Conservation (phyloP, 306 rosid species). For the Argentina anserina region DNA sequence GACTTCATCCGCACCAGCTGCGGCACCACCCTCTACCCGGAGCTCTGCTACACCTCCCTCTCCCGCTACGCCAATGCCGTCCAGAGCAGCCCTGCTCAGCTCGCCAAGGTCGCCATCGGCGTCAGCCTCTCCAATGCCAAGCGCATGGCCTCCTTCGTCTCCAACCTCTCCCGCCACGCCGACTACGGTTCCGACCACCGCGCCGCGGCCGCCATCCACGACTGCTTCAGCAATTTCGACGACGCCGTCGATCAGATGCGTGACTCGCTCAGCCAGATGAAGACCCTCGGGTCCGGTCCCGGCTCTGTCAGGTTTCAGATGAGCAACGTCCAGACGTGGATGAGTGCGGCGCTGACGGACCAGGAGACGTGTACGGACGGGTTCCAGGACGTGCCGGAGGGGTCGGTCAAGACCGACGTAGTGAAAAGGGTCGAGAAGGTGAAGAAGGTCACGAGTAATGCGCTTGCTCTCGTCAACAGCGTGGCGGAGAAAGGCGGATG, state of each 20-base stretch:
- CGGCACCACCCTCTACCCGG: slow-evolving; percentile 73
- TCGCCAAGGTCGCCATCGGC: slow-evolving; percentile 76
- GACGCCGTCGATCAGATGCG: slow-evolving; percentile 86
- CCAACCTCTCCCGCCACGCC: slow-evolving; percentile 57
- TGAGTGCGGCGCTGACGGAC: slow-evolving; percentile 96
- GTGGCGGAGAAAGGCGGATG: slow-evolving; percentile 43
- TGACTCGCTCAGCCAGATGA: slow-evolving; percentile 87
- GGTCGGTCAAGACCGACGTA: slow-evolving; percentile 55
- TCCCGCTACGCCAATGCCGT: slow-evolving; percentile 77
- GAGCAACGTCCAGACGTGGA: slow-evolving; percentile 99
- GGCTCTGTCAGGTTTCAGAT: slow-evolving; percentile 71
- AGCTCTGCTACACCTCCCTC: slow-evolving; percentile 77
- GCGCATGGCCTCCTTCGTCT: slow-evolving; percentile 46
- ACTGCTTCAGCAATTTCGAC: slow-evolving; percentile 76
- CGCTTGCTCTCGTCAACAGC: slow-evolving; percentile 75
- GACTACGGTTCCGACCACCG: slow-evolving; percentile 50
- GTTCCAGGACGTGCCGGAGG: slow-evolving; percentile 57
- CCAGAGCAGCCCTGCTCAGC: slow-evolving; percentile 62
- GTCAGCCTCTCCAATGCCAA: slow-evolving; percentile 57
- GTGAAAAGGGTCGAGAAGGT: slow-evolving; percentile 39
- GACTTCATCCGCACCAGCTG: slow-evolving; percentile 83
- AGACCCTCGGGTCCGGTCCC: slow-evolving; percentile 33
- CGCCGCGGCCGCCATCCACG: slow-evolving; percentile 62
- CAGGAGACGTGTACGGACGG: slow-evolving; percentile 98
- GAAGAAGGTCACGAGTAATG: slow-evolving; percentile 83